A percentile compares a stretch with the other conserved stretches of the same genome.
Conservation (phyloP, 495 filamentous ascomycete species). For the Lindgomyces ingoldianus region DNA sequence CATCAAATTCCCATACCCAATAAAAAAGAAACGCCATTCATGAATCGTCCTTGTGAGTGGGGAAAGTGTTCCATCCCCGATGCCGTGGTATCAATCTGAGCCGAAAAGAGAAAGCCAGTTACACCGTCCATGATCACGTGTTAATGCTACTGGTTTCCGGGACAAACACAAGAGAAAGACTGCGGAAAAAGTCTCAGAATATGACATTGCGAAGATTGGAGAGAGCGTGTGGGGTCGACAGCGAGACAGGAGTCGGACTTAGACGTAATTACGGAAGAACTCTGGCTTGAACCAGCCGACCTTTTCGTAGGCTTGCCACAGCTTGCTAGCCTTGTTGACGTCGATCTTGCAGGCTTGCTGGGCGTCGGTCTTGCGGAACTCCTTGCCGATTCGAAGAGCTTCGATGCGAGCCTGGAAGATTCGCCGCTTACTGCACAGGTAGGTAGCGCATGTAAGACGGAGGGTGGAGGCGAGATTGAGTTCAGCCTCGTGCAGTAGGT, state of each 20-base stretch:
- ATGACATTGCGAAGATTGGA: background rate
- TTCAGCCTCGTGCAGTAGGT: conserved; percentile 80
- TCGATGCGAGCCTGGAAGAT: conserved; percentile 81
- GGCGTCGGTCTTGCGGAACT: conserved; percentile 96
- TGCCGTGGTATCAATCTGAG: conserved; percentile 29
- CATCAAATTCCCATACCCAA: conserved; percentile 9
- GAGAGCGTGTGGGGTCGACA: background rate
- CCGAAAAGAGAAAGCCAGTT: conserved; percentile 8
- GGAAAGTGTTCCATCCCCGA: conserved; percentile 10
- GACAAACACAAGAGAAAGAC: background rate
- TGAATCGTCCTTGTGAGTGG: conserved; percentile 30
- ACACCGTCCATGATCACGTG: conserved; percentile 14
- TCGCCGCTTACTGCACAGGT: conserved; percentile 90
- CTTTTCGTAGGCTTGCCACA: conserved; percentile 88
- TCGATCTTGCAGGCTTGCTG: conserved; percentile 98
- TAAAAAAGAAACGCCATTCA: conserved; percentile 29
- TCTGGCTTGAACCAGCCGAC: conserved; percentile 81
- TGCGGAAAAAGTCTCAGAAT: conserved; percentile 1
- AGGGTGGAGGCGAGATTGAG: conserved; percentile 75
- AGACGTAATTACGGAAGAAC: conserved; percentile 59
- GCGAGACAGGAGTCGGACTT: conserved; percentile 7
- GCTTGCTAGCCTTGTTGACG: conserved; percentile 96
- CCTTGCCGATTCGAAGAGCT: conserved; percentile 69
- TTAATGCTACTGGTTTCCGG: conserved; percentile 17
- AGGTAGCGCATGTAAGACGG: conserved; percentile 71